Evolutionary conservation across 495 filamentous ascomycete species (phyloP).

Genomic region (Penicillium soppii): DNA sequence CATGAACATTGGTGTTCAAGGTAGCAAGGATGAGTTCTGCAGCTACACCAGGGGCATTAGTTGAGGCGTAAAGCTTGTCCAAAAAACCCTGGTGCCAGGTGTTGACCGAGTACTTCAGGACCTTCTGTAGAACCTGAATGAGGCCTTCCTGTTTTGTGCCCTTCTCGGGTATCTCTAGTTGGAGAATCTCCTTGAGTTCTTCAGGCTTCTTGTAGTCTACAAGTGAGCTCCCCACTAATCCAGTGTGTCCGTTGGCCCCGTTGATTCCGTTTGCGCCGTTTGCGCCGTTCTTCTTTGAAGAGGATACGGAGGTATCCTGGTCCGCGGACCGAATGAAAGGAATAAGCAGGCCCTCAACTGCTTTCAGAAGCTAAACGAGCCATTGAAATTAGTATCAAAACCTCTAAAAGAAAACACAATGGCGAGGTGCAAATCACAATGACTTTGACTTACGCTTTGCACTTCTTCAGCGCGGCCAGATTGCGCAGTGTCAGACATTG

Average conservation of each 20-base stretch:
- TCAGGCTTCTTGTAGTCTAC: slow-evolving; percentile 70
- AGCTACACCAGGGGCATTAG: slow-evolving; percentile 78
- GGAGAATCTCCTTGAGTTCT: slow-evolving; percentile 63
- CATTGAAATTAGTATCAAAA: neutral
- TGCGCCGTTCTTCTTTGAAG: slow-evolving; percentile 35
- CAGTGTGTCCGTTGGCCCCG: slow-evolving; percentile 44
- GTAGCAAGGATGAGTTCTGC: slow-evolving; percentile 79
- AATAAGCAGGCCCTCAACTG: slow-evolving; percentile 71
- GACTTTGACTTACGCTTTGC: slow-evolving; percentile 36
- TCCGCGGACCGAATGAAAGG: slow-evolving; percentile 79
- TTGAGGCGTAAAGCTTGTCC: slow-evolving; percentile 86
- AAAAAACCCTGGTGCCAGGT: slow-evolving; percentile 96
- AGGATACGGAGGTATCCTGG: slow-evolving; percentile 50
- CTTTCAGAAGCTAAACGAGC: slow-evolving; percentile 61
- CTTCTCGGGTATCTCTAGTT: slow-evolving; percentile 62
- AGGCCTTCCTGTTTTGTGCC: slow-evolving; percentile 72
- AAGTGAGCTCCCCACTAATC: slow-evolving; percentile 55
- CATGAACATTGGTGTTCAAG: slow-evolving; percentile 88
- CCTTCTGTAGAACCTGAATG: slow-evolving; percentile 58
- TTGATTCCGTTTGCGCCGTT: slow-evolving; percentile 17
- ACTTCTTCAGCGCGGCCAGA: slow-evolving; percentile 44
- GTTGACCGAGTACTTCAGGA: slow-evolving; percentile 84
- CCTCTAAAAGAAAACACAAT: neutral
- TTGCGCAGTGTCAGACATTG: slow-evolving; percentile 26
- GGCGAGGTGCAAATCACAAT: slow-evolving; percentile 4